Percentiles rank a stretch among this genome's conserved stretches.
phyloP scores from a whole-genome alignment of 2,329 filamentous ascomycete species.

The Fusarium sp. region DNA sequence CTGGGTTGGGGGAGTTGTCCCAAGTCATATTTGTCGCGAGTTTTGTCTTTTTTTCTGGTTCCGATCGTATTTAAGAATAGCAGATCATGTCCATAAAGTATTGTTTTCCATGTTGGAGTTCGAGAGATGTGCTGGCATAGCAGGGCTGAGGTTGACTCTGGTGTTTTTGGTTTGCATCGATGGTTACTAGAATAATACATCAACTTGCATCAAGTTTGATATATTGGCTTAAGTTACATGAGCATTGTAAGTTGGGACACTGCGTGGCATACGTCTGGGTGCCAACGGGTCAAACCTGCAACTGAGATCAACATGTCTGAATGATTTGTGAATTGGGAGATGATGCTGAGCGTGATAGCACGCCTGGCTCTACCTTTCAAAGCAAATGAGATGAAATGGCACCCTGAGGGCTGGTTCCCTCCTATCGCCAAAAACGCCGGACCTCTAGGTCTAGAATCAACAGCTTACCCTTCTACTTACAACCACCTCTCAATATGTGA shows the following conservation, averaged over 20 bases:
- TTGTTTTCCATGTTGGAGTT: slow-evolving; percentile 1
- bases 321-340: slow-evolving; percentile 28
- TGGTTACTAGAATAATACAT: neutral
- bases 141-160: neutral
- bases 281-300: slow-evolving; percentile 23
- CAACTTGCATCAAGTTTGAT: neutral
- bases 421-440: slow-evolving; percentile 39
- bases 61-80: slow-evolving; percentile 9
- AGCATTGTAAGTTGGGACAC: neutral
- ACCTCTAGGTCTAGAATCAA: slow-evolving; percentile 44
- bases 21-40: slow-evolving; percentile 6
- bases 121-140: neutral
- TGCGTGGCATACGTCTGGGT: neutral
- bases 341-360: slow-evolving; percentile 19
- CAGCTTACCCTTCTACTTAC: slow-evolving; percentile 39
- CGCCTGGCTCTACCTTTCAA: slow-evolving; percentile 34
- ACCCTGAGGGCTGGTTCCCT: slow-evolving; percentile 17
- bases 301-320: slow-evolving; percentile 31
- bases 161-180: neutral
- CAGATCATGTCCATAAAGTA: slow-evolving; percentile 24
- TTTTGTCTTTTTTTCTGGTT: slow-evolving; percentile 11
- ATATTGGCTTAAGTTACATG: neutral
- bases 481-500: neutral
- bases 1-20: slow-evolving; percentile 21
- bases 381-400: slow-evolving; percentile 23